Evolutionary conservation across 1,284 basidiomycete species (phyloP).

Genomic region (Coniferiporia weirii): DNA sequence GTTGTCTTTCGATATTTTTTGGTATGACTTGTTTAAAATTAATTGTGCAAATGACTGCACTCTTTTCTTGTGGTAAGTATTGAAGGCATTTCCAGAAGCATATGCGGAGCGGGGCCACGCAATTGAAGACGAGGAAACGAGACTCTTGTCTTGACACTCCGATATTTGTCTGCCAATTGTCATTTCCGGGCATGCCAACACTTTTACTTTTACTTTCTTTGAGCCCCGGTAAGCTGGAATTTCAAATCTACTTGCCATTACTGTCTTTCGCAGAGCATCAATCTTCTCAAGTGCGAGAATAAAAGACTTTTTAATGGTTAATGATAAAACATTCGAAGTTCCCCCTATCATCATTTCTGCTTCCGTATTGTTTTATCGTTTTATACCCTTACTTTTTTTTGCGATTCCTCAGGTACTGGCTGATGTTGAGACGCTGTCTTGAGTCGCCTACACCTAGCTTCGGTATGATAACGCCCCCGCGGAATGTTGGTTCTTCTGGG

Average conservation of each 20-base stretch:
- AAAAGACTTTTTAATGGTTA: no score
- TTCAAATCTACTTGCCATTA: neutral
- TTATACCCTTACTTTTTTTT: constrained; percentile 20
- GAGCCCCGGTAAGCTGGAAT: constrained; percentile 60
- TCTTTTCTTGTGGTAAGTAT: constrained; percentile 36
- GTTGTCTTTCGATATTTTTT: constrained; percentile 24
- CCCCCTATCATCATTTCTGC: neutral
- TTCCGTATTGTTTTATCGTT: neutral
- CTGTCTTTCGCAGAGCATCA: neutral
- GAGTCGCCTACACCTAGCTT: constrained; percentile 71
- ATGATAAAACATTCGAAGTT: no score
- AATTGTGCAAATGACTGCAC: no score
- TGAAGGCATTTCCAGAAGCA: constrained; percentile 55
- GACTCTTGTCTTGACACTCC: constrained; percentile 80
- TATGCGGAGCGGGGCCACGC: constrained; percentile 51
- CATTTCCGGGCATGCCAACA: constrained; percentile 88
- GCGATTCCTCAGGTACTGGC: constrained; percentile 50
- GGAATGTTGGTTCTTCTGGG: constrained; percentile 39
- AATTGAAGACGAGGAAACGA: constrained; percentile 71
- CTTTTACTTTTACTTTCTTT: constrained; percentile 87
- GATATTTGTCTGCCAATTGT: constrained; percentile 85
- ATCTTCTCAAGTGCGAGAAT: no score
- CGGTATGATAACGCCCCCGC: constrained; percentile 82
- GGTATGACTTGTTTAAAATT: constrained; percentile 1
- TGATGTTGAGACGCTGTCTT: constrained; percentile 91